phyloP scores from a whole-genome alignment of 257 asterid genomes.

The Cruciata laevipes region DNA sequence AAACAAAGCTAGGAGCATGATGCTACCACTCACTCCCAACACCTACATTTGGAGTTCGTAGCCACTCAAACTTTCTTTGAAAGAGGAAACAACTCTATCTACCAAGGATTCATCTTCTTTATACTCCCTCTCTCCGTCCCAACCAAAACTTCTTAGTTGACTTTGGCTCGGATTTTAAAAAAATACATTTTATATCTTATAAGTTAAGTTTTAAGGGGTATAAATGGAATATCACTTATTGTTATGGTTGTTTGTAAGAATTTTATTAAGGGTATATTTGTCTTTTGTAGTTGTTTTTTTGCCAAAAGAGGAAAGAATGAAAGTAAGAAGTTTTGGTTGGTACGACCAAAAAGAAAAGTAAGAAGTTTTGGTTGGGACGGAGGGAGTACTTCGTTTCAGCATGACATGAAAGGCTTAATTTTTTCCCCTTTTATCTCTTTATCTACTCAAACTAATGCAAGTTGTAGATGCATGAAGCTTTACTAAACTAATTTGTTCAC shows the following conservation, averaged over 20 bases:
- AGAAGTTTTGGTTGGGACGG: no score
- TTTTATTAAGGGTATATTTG: no score
- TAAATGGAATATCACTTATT: no score
- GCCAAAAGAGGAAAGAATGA: no score
- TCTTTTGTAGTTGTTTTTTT: no score
- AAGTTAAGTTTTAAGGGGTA: no score
- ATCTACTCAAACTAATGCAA: not conserved
- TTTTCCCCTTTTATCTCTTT: not conserved
- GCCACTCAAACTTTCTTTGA: conserved; percentile 22
- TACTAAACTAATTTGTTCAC: not conserved
- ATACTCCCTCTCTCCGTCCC: not conserved
- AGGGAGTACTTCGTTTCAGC: conserved; percentile 18
- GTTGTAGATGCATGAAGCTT: not conserved
- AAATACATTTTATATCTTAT: no score
- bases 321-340: no score
- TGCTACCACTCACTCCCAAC: conserved; percentile 44
- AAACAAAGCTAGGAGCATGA: conserved; percentile 18
- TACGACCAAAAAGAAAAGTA: no score
- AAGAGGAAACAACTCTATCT: conserved; percentile 27
- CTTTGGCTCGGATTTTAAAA: no score
- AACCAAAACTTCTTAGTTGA: no score
- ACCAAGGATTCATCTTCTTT: conserved; percentile 44
- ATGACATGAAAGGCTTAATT: conserved; percentile 19
- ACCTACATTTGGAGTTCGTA: conserved; percentile 31
- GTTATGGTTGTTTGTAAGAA: no score